Evolutionary conservation across 805 yeast species (phyloP).

Genomic region (Zygoascus bituminiphila): DNA sequence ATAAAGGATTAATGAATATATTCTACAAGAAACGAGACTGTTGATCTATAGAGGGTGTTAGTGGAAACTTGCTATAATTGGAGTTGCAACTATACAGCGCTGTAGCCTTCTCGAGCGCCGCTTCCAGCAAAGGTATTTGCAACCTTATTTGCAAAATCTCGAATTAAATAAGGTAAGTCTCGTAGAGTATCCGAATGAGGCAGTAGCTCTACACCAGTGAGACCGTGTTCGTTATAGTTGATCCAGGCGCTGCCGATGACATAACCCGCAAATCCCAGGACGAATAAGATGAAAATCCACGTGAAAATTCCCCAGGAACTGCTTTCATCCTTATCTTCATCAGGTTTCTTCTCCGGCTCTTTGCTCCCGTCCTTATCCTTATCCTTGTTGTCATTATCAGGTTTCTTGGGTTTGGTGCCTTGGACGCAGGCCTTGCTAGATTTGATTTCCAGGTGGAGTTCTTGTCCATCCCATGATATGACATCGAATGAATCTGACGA

Average conservation of each 20-base stretch:
- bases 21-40: too few relatives aligned
- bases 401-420: constrained; percentile 4
- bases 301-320: constrained; percentile 67
- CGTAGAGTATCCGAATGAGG: constrained; percentile 41
- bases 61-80: too few relatives aligned
- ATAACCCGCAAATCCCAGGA: constrained; percentile 62
- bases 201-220: constrained; percentile 45
- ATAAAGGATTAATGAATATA: not conserved
- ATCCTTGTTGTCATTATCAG: constrained; percentile 7
- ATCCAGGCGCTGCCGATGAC: constrained; percentile 69
- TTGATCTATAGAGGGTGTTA: too few relatives aligned
- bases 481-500: constrained; percentile 6
- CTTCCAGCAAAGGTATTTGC: constrained; percentile 57
- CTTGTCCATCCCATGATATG: constrained; percentile 16
- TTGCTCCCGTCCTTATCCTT: constrained; percentile 22
- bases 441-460: constrained; percentile 14
- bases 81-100: constrained; percentile 82
- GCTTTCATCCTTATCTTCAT: constrained; percentile 10
- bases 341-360: constrained; percentile 21
- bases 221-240: constrained; percentile 63
- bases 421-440: constrained; percentile 24
- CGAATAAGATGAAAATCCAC: constrained; percentile 71
- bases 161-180: constrained; percentile 63
- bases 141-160: constrained; percentile 66
- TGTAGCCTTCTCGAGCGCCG: constrained; percentile 72